Base-by-base conservation (phyloP, 257 asterid genomes). In the Forsythia viridissima region DNA sequence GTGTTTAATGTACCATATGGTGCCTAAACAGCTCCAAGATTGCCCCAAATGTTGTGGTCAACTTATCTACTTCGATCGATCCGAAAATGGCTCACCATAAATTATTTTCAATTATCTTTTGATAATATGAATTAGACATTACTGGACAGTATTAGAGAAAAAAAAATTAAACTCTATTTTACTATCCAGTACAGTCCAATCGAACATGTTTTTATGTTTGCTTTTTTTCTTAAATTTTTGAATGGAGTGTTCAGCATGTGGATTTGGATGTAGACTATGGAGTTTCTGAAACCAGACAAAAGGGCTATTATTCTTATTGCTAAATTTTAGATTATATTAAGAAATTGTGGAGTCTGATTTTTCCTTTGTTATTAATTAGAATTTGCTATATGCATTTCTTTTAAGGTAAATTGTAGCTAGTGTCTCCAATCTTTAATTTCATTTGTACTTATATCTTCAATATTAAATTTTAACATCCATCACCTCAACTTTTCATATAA, bases 1-100 rank as follows among this genome's bases (percentile, higher is more conserved):
- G 69, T 96, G 99, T 79, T 78, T 93, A 74, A 93, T 93, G 98
- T 96, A 96, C 80, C 92, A 90, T 89, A 96, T 96, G 99, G 97
- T 96, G 82, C 97, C 98, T 5, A 96, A 90, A 79, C 91, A 87
- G 80, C 91, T 81, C 13, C 84, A 80, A 57, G 86, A 88, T 75
- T 96, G 99, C 87, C 99, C 99, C 79, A 96, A 92, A 81, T 93
- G 98, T 76, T 89, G 86, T 41, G 97, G 98, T 83, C 96, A 92
- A 74, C 98, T 96, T 68, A 92, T 96, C 76, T 97, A 90, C 88
- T 93, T 96, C 70, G 98, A 96, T 89, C 70, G 70, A 63, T 63
- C 40, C 18, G 70, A 63, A 63, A 63, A 63, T 63, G 70, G 39
- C 40, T 63, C 70, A 0, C 70, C 70, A 20, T 90, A 83, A 84